Conservation (phyloP, 2,329 filamentous ascomycete genomes). For the Ambrosiella cleistominuta region DNA sequence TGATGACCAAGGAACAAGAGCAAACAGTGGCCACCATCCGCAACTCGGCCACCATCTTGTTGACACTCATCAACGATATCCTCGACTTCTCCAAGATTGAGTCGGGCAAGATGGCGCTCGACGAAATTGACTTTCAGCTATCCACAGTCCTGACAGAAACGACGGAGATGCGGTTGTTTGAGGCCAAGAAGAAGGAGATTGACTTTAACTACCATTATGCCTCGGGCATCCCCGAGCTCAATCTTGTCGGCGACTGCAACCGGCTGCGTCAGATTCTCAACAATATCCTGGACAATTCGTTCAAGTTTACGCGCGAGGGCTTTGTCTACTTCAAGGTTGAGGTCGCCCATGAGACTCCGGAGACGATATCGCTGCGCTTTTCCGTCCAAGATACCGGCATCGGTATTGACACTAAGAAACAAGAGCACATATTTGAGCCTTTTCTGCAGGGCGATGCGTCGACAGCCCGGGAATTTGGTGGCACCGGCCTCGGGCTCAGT, state of each 20-base stretch:
- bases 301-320: slow-evolving; percentile 57
- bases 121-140: slow-evolving; percentile 64
- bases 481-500: slow-evolving; percentile 59
- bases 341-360: slow-evolving; percentile 44
- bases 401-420: slow-evolving; percentile 62
- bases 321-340: slow-evolving; percentile 48
- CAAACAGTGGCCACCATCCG: slow-evolving; percentile 66
- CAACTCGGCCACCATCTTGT: slow-evolving; percentile 59
- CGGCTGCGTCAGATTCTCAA: slow-evolving; percentile 69
- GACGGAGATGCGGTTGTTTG: slow-evolving; percentile 74
- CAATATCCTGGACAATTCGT: slow-evolving; percentile 59
- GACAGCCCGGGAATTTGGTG: slow-evolving; percentile 61
- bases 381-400: slow-evolving; percentile 63
- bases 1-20: slow-evolving; percentile 50
- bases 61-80: slow-evolving; percentile 84
- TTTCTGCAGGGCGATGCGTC: slow-evolving; percentile 72
- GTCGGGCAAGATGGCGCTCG: slow-evolving; percentile 57
- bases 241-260: slow-evolving; percentile 74
- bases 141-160: slow-evolving; percentile 61
- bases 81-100: slow-evolving; percentile 80
- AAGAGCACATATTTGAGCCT: slow-evolving; percentile 55
- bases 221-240: slow-evolving; percentile 37
- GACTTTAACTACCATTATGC: slow-evolving; percentile 51
- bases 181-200: slow-evolving; percentile 62
- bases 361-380: slow-evolving; percentile 52